Conservation (phyloP, 768 basidiomycete species). For the Suillus clintonianus region DNA sequence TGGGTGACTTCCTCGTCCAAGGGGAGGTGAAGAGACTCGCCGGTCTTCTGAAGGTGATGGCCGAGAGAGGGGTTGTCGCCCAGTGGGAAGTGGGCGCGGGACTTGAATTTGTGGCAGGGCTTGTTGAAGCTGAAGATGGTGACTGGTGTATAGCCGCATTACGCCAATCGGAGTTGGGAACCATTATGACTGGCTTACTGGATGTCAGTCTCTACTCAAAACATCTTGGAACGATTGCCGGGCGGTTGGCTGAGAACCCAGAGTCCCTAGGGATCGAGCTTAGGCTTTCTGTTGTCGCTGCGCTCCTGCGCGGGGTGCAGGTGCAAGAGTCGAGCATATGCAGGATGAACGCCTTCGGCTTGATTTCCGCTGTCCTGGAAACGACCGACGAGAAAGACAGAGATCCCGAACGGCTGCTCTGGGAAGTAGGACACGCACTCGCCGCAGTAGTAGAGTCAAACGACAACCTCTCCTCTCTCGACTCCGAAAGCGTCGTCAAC, state of each 20-base stretch:
- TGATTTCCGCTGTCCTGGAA: slow-evolving; percentile 24
- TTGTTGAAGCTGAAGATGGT: slow-evolving; percentile 27
- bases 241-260: neutral
- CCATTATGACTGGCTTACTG: neutral
- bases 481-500: slow-evolving; percentile 41
- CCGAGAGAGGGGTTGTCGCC: slow-evolving; percentile 36
- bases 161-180: neutral
- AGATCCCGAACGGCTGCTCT: slow-evolving; percentile 25
- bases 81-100: slow-evolving; percentile 49
- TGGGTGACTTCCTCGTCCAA: slow-evolving; percentile 58
- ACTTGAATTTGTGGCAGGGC: slow-evolving; percentile 47
- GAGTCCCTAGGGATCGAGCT: slow-evolving; percentile 13
- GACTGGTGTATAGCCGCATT: slow-evolving; percentile 1
- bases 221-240: slow-evolving; percentile 2
- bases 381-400: slow-evolving; percentile 25
- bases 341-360: slow-evolving; percentile 26
- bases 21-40: slow-evolving; percentile 49
- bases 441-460: slow-evolving; percentile 28
- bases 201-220: neutral
- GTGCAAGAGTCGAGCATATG: slow-evolving; percentile 21
- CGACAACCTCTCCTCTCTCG: slow-evolving; percentile 29
- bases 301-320: slow-evolving; percentile 31
- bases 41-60: slow-evolving; percentile 7
- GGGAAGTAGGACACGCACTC: slow-evolving; percentile 41
- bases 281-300: slow-evolving; percentile 35